Evolutionary conservation across 805 yeast genomes (phyloP).

Genomic region (Yamadazyma akitaensis): DNA sequence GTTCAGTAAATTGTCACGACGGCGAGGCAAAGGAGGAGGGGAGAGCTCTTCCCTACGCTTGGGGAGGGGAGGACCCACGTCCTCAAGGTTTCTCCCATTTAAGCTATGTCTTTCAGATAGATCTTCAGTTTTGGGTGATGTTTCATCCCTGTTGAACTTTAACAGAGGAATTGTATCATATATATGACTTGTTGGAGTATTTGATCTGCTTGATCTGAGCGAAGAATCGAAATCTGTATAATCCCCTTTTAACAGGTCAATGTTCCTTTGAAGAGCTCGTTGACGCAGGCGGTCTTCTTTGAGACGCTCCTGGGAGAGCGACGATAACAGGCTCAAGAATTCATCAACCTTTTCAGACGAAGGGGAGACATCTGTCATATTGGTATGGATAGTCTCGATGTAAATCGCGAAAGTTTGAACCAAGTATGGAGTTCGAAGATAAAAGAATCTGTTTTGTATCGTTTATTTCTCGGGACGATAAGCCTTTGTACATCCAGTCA

Average conservation of each 20-base stretch:
- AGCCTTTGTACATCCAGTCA: constrained; percentile 59
- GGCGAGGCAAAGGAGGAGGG: constrained; percentile 5
- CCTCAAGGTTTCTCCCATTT: background rate
- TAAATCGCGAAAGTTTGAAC: background rate
- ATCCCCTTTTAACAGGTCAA: constrained; percentile 17
- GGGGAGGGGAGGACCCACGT: constrained; percentile 9
- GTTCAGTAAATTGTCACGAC: background rate
- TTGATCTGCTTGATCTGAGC: background rate
- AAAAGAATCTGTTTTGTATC: constrained; percentile 49
- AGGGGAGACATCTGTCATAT: constrained; percentile 10
- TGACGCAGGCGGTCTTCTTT: constrained; percentile 35
- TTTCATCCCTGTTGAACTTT: constrained; percentile 7
- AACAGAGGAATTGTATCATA: constrained; percentile 10
- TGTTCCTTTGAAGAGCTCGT: constrained; percentile 29
- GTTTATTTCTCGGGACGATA: constrained; percentile 54
- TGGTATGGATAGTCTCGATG: no score
- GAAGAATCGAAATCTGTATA: background rate
- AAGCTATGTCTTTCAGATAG: no score
- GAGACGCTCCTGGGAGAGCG: constrained; percentile 33
- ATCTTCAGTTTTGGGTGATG: background rate
- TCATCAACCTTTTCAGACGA: constrained; percentile 35
- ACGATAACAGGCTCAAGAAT: constrained; percentile 33
- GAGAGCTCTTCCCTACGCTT: constrained; percentile 5
- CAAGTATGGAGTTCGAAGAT: constrained; percentile 10
- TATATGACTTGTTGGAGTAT: background rate